These are phyloP conservation scores for Zygosaccharomyces sapae DNA, from an alignment of 1,139 yeast species.

Conservation along the genomic window DNA sequence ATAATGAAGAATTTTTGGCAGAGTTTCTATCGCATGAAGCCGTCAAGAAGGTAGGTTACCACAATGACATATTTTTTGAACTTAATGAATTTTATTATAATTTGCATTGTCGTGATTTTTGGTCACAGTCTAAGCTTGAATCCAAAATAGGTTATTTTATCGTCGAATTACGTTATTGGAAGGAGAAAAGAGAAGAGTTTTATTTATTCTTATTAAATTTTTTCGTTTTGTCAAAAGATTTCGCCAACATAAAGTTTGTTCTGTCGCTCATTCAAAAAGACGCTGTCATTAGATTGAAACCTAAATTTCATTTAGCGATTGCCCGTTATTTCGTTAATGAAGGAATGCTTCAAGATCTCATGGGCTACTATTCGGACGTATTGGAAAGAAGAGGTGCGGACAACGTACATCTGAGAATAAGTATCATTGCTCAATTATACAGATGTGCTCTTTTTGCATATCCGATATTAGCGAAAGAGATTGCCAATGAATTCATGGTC, in stretches of 20 bases:
- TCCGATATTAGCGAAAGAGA: slow-evolving; percentile 22
- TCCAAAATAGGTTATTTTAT: slow-evolving; percentile 11
- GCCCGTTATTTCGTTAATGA: slow-evolving; percentile 24
- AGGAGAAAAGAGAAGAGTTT: slow-evolving; percentile 11
- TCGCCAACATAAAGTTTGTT: slow-evolving; percentile 16
- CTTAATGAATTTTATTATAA: slow-evolving; percentile 19
- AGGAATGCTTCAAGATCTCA: slow-evolving; percentile 21
- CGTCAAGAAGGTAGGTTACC: slow-evolving; percentile 19
- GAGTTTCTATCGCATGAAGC: slow-evolving; percentile 17
- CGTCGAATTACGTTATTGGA: slow-evolving; percentile 1
- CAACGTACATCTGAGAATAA: slow-evolving; percentile 12
- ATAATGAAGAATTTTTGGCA: slow-evolving; percentile 13
- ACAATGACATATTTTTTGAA: slow-evolving; percentile 16
- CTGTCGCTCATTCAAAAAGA: slow-evolving; percentile 16
- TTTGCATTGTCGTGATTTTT: slow-evolving; percentile 5
- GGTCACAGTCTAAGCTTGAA: slow-evolving; percentile 4
- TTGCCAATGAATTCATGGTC: slow-evolving; percentile 22
- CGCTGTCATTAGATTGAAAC: slow-evolving; percentile 11
- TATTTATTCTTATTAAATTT: slow-evolving; percentile 19
- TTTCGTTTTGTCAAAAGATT: slow-evolving; percentile 19
- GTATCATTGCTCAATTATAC: slow-evolving; percentile 20
- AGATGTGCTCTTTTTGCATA: slow-evolving; percentile 20
- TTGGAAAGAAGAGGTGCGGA: slow-evolving; percentile 10
- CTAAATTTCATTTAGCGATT: slow-evolving; percentile 18
- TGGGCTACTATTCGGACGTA: slow-evolving; percentile 19